Conservation (phyloP, 2,329 filamentous ascomycete species). For the Pseudogymnoascus sp. region DNA sequence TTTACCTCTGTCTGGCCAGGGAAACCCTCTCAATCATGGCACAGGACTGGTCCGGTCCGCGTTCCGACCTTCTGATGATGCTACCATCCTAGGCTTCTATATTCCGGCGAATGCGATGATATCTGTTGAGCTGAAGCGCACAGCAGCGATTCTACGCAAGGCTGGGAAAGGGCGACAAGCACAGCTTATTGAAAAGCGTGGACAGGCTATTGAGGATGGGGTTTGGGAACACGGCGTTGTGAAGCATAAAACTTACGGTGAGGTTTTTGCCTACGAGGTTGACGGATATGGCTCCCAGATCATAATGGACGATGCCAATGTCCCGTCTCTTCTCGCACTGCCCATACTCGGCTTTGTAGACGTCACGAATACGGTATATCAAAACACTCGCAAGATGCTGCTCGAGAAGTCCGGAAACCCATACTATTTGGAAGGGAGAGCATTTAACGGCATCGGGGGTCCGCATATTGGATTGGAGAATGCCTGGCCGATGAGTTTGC, state of each 20-base stretch:
- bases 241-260: conserved; percentile 62
- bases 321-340: conserved; percentile 70
- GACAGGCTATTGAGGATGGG: conserved; percentile 60
- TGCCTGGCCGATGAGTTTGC: conserved; percentile 93
- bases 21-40: conserved; percentile 80
- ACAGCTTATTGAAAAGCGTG: conserved; percentile 49
- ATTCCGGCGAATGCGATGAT: conserved; percentile 97
- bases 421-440: conserved; percentile 70
- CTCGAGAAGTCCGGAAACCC: conserved; percentile 52
- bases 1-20: conserved; percentile 68
- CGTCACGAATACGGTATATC: conserved; percentile 60
- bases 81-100: conserved; percentile 87
- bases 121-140: conserved; percentile 74
- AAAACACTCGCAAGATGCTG: conserved; percentile 74
- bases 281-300: conserved; percentile 78
- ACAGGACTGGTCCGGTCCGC: conserved; percentile 85
- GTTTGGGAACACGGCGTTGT: conserved; percentile 81
- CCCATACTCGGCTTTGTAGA: conserved; percentile 70
- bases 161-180: conserved; percentile 46
- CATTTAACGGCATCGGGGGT: conserved; percentile 86
- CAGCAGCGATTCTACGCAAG: conserved; percentile 58
- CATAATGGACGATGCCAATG: conserved; percentile 84
- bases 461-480: conserved; percentile 74
- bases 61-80: conserved; percentile 91
- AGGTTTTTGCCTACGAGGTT: conserved; percentile 80